phyloP scores from a whole-genome alignment of 2,329 filamentous ascomycete genomes.

The Neophaeococcomyces mojaviensis region DNA sequence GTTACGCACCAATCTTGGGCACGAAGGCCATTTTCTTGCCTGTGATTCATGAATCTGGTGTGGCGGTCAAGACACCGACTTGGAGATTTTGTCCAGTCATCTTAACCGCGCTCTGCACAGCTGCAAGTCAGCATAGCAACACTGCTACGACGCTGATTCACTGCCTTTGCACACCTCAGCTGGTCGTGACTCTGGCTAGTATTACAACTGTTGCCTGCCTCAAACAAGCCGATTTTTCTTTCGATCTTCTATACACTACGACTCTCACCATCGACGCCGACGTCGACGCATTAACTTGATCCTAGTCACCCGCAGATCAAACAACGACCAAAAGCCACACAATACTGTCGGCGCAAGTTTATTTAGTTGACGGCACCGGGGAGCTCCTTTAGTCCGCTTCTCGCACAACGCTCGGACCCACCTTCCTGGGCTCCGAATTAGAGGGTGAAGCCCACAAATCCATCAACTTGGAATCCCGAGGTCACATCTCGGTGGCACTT shows the following conservation, averaged over 20 bases:
- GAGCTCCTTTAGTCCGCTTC: slow-evolving; percentile 1
- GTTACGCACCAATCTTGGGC: slow-evolving; percentile 6
- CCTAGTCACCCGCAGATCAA: slow-evolving; percentile 2
- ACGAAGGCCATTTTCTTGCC: slow-evolving; percentile 4
- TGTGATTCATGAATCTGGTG: slow-evolving; percentile 8
- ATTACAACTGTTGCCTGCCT: slow-evolving; percentile 6
- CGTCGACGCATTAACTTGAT: neutral
- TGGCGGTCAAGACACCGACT: slow-evolving; percentile 10
- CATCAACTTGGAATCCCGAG: slow-evolving; percentile 5
- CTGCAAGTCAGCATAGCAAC: slow-evolving; percentile 1
- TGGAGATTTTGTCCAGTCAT: slow-evolving; percentile 4
- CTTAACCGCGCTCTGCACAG: neutral
- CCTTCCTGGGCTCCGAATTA: slow-evolving; percentile 1
- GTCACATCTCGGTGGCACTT: slow-evolving; percentile 5
- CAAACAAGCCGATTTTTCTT: neutral
- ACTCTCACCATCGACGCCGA: neutral
- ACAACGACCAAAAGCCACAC: slow-evolving; percentile 7
- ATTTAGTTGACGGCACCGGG: slow-evolving; percentile 2
- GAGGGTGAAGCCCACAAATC: slow-evolving; percentile 4
- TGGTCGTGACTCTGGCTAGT: slow-evolving; percentile 5
- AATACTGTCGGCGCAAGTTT: neutral
- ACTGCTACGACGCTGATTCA: slow-evolving; percentile 5
- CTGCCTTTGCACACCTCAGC: slow-evolving; percentile 7
- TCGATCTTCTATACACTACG: neutral
- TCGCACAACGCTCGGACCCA: slow-evolving; percentile 3